These are phyloP conservation scores for Berberis thunbergii DNA, from an alignment of 164 flowering plant genomes.

Conservation along the genomic window DNA sequence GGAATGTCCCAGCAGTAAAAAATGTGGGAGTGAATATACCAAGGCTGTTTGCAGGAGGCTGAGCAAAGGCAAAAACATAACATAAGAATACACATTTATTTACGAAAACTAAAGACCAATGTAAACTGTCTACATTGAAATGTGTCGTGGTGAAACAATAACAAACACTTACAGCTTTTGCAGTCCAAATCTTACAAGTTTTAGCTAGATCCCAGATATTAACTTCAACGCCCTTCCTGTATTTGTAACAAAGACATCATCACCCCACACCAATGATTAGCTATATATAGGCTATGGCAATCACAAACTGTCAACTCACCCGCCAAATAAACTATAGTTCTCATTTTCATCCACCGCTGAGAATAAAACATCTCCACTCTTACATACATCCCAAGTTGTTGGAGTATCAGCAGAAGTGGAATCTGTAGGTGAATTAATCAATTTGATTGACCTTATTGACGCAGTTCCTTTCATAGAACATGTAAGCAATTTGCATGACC, in stretches of 20 bases:
- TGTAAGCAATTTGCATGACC: conserved; percentile 52
- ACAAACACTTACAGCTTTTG: conserved; percentile 61
- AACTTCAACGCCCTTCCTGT: conserved; percentile 85
- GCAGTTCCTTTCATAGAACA: conserved; percentile 64
- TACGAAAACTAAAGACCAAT: neutral
- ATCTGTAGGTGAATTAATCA: conserved; percentile 19
- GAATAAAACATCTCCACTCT: conserved; percentile 52
- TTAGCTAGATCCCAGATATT: conserved; percentile 77
- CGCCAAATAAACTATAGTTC: conserved; percentile 58
- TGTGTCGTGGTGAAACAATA: neutral
- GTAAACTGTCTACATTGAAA: neutral
- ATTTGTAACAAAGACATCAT: conserved; percentile 2
- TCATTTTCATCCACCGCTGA: conserved; percentile 68
- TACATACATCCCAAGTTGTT: conserved; percentile 53
- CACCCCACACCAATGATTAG: neutral
- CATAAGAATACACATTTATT: conserved; percentile 3
- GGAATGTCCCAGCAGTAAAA: conserved; percentile 78
- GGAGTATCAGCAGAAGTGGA: conserved; percentile 18
- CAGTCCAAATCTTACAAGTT: conserved; percentile 58
- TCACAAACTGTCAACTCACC: conserved; percentile 34
- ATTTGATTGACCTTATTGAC: conserved; percentile 35
- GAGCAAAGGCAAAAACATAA: conserved; percentile 13
- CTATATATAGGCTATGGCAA: neutral
- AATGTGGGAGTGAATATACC: conserved; percentile 83
- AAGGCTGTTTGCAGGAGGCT: conserved; percentile 78